Evolutionary conservation across 805 yeast species (phyloP), one percentile per base, ranked within the genome.

Genomic region (Blastobotrys peoriensis): DNA sequence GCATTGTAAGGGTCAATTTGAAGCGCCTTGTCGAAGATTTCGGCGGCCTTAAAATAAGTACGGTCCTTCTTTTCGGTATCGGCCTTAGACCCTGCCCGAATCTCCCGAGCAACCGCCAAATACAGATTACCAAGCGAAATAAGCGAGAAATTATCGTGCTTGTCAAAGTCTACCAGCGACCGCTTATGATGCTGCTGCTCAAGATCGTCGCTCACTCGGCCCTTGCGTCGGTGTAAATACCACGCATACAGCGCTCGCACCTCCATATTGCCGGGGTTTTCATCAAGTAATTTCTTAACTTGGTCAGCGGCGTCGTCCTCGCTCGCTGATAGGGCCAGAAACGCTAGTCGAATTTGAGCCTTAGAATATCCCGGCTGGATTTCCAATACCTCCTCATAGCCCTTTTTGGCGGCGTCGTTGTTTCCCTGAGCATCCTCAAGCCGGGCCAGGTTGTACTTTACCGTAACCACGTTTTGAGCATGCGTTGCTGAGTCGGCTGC

Each of bases 201-300:
- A n/a, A 64, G 66, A 43, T 70, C 71, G 15, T 72, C 74, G 23
- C 83, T 80, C 58, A 73, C 73, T 48, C 75, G 77, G 49, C 65
- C 70, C 19, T 47, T 21, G 18, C 30, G 35, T 17, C 44, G 21
- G 19, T 27, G 22, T 53, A 88, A 68, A 58, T 78, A 86, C 97
- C 98, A 93, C 25, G 95, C 93, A 61, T 84, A 86, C 54, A 93
- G 84, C 0, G 98, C 83, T 50, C 98, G 79, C 2, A 86, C 80
- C 60, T 89, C 96, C 48, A 87, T 66, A 57, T 86, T 77, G 6
- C 78, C 75, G 1, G 78, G 73, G 48, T 77, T 70, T 10, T 70
- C 63, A 2, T 66, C 63, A 41, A 91, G 63, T 3, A 93, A 65
- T 2, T 67, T 57, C 35, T 75, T 71, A 47, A 86, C 81, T 3